phyloP scores from a whole-genome alignment of 2,329 filamentous ascomycete genomes.

The Aspergillus niger region DNA sequence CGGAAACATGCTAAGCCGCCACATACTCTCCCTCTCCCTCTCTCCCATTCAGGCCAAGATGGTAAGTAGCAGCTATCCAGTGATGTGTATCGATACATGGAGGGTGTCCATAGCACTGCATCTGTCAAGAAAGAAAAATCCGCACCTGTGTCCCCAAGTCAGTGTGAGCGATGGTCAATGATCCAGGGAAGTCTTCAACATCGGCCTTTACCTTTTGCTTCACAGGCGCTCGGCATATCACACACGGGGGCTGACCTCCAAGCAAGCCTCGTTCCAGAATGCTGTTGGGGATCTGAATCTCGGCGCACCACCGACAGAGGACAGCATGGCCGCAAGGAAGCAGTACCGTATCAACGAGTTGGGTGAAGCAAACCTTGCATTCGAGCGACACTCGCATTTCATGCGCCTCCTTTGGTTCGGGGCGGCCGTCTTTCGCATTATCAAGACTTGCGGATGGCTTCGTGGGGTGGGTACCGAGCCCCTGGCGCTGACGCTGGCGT shows the following conservation, averaged over 20 bases:
- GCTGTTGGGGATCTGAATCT: constrained; percentile 52
- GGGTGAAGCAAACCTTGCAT: constrained; percentile 57
- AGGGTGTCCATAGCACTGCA: not conserved
- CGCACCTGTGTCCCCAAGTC: constrained; percentile 2
- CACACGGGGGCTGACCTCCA: constrained; percentile 24
- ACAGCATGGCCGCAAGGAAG: constrained; percentile 58
- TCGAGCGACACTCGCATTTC: constrained; percentile 54
- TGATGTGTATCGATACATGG: not conserved
- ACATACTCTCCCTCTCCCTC: no score
- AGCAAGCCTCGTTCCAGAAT: constrained; percentile 17
- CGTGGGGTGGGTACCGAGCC: not conserved
- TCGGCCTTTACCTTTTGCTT: constrained; percentile 27
- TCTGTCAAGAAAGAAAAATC: constrained; percentile 8
- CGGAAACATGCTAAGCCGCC: not conserved
- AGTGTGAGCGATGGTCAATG: not conserved
- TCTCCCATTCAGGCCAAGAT: not conserved
- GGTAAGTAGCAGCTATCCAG: not conserved
- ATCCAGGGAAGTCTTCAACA: not conserved
- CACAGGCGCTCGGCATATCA: constrained; percentile 32
- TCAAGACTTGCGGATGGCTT: constrained; percentile 42
- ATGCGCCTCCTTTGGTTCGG: constrained; percentile 50
- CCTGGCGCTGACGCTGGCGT: constrained; percentile 3
- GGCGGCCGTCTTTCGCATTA: constrained; percentile 48
- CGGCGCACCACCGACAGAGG: constrained; percentile 59
- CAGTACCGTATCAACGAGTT: constrained; percentile 54